A percentile compares a stretch with the other conserved stretches of the same genome.
phyloP scores from a whole-genome alignment of 1,139 yeast genomes.

The Saccharomyces hybrid region DNA sequence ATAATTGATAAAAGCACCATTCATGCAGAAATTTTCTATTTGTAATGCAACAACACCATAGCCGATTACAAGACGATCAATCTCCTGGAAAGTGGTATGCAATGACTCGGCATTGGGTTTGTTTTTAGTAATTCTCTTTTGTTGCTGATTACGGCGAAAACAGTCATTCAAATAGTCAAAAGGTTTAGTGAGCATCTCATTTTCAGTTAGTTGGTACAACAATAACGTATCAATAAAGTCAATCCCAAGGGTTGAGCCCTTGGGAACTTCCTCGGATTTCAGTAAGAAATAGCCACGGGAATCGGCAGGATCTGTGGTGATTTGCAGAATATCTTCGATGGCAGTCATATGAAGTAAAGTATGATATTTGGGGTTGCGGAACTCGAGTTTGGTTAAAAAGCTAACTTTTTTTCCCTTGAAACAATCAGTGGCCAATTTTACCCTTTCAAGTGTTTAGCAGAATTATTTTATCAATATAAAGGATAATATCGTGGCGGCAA shows the following conservation, averaged over 20 bases:
- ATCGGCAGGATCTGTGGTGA: conserved; percentile 17
- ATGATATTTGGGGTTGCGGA: neutral
- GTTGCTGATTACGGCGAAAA: conserved; percentile 24
- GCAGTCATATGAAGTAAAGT: conserved; percentile 13
- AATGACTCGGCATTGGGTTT: conserved; percentile 31
- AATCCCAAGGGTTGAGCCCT: conserved; percentile 5
- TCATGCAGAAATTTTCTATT: conserved; percentile 34
- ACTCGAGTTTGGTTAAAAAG: neutral
- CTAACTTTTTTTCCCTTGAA: neutral
- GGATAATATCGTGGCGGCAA: neutral
- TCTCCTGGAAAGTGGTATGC: conserved; percentile 38
- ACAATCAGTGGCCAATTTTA: neutral
- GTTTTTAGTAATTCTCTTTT: conserved; percentile 21
- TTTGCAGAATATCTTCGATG: conserved; percentile 26
- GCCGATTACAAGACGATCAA: conserved; percentile 49
- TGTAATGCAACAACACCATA: conserved; percentile 67
- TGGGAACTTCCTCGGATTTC: conserved; percentile 12
- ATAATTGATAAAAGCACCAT: conserved; percentile 22
- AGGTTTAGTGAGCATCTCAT: conserved; percentile 18
- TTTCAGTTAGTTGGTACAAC: conserved; percentile 29
- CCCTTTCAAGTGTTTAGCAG: neutral
- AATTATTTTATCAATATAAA: neutral
- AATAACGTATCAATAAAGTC: conserved; percentile 28
- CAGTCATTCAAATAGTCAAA: conserved; percentile 26
- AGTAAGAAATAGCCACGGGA: conserved; percentile 17